Conservation (phyloP, 2,329 filamentous ascomycete genomes). For the Penicillium nordicum region DNA sequence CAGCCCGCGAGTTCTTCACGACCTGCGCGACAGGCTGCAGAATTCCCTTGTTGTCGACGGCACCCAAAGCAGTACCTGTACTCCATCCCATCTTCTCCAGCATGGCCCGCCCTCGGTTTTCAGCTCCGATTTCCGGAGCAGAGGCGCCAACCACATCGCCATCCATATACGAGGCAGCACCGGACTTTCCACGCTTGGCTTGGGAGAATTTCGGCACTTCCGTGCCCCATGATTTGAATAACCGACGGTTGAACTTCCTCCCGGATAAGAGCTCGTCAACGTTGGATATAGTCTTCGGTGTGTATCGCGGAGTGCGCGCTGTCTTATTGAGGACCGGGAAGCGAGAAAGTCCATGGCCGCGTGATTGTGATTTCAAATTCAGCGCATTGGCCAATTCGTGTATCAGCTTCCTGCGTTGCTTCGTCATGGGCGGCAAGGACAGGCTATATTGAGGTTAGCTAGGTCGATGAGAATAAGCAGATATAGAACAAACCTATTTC, state of each 20-base stretch:
- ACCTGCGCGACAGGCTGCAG: slow-evolving; percentile 80
- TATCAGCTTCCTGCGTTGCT: slow-evolving; percentile 69
- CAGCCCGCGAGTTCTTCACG: slow-evolving; percentile 81
- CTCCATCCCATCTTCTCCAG: slow-evolving; percentile 98
- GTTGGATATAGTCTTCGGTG: slow-evolving; percentile 52
- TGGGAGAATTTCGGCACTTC: slow-evolving; percentile 21
- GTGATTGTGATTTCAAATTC: slow-evolving; percentile 78
- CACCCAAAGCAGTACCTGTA: slow-evolving; percentile 77
- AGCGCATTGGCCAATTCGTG: slow-evolving; percentile 75
- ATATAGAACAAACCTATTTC: slow-evolving; percentile 55
- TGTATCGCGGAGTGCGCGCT: slow-evolving; percentile 59
- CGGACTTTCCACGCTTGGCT: slow-evolving; percentile 36
- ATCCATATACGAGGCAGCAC: slow-evolving; percentile 63
- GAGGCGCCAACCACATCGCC: slow-evolving; percentile 84
- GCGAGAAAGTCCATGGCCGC: slow-evolving; percentile 67
- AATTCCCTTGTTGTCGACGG: slow-evolving; percentile 80
- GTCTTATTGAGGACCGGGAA: slow-evolving; percentile 78
- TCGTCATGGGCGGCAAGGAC: slow-evolving; percentile 78
- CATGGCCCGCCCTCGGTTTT: slow-evolving; percentile 82
- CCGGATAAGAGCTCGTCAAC: slow-evolving; percentile 42
- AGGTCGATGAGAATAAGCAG: background rate
- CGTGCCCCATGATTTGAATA: slow-evolving; percentile 25
- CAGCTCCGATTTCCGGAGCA: slow-evolving; percentile 76
- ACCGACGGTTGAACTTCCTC: slow-evolving; percentile 29
- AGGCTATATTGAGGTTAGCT: slow-evolving; percentile 51